Base-by-base conservation (phyloP, 192 early-diverging fungal species). In the Mortierella alpina region DNA sequence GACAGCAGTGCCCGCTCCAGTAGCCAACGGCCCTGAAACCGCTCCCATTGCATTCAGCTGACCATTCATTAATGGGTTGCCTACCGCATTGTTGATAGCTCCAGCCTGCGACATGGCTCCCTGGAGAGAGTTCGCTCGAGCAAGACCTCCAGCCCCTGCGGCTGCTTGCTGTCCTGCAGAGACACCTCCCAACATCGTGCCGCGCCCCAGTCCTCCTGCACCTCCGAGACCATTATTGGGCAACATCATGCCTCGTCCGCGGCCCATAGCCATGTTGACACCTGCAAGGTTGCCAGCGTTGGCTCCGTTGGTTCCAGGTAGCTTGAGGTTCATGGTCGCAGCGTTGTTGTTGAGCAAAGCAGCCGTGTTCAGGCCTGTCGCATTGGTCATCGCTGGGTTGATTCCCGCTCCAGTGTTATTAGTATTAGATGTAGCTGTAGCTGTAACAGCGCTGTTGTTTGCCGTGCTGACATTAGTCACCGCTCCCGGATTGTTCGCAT, bases 181-280 rank as follows among this genome's bases (percentile, higher is more conserved):
- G 18, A 74, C 47, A 9, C 62, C 72, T 2, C 57, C 42, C 48
- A 66, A 64, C 7, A 64, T 42, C 18, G 53, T 53, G 52, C 64
- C 73, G 17, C 73, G 73, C 11, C 73, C 73, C 14, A 75, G 22
- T 13, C 65, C 73, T 20, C 54, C 63, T 42, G 63, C 20, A 4
- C 61, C 70, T 4, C 49, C 68, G 5, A 61, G 59, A 22, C 44
- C 70, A 47, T 48, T 72, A 20, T 68, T 75, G 7, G 73, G 73
- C 18, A 68, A 18, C 23, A 68, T 59, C 73, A 75, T 68, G 9
- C 73, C 73, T 31, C 73, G 65, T 5, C 73, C 65, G 9, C 73
- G 64, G 15, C 73, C 73, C 42, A 75, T 46, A 14, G 51, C 65
- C 73, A 75, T 23, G 8, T 75, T 67, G 42, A 59, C 22, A 12